These are phyloP conservation scores for Penicillium paxilli DNA, from an alignment of 495 filamentous ascomycete genomes.

Conservation along the genomic window DNA sequence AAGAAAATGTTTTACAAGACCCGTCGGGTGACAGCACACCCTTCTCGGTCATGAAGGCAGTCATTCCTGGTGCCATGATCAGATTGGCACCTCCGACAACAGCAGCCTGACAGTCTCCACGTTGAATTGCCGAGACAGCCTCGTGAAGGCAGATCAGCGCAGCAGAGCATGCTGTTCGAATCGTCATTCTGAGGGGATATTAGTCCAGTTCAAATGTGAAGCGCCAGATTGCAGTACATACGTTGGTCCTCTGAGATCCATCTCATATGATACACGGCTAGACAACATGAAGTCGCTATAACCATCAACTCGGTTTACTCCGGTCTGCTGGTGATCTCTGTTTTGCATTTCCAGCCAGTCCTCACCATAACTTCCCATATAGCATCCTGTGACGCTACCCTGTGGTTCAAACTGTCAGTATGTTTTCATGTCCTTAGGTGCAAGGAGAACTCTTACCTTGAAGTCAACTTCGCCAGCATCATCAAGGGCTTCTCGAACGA, in stretches of 20 bases:
- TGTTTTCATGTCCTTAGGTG: no score
- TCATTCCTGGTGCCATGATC: slow-evolving; percentile 36
- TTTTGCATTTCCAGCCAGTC: slow-evolving; percentile 31
- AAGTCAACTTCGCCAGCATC: slow-evolving; percentile 45
- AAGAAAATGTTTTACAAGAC: slow-evolving; percentile 59
- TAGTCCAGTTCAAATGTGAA: background rate
- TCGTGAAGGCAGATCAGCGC: slow-evolving; percentile 26
- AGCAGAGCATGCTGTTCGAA: slow-evolving; percentile 39
- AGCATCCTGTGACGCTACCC: no score
- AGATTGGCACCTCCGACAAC: slow-evolving; percentile 48
- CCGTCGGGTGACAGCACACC: slow-evolving; percentile 25
- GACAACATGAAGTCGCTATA: slow-evolving; percentile 29
- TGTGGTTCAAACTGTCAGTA: no score
- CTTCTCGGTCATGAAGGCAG: slow-evolving; percentile 26
- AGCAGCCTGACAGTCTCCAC: slow-evolving; percentile 31
- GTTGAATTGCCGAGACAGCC: slow-evolving; percentile 17
- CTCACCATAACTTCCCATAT: slow-evolving; percentile 46
- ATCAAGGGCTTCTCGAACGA: slow-evolving; percentile 36
- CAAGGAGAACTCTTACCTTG: slow-evolving; percentile 41
- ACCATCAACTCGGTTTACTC: slow-evolving; percentile 18
- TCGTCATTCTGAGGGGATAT: slow-evolving; percentile 8
- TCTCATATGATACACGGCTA: slow-evolving; percentile 35
- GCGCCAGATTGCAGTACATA: slow-evolving; percentile 1
- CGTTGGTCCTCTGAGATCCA: slow-evolving; percentile 30
- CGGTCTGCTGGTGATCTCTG: slow-evolving; percentile 27